Evolutionary conservation across 176 grass and related monocot genomes (phyloP).

Genomic region (Luzula sylvatica): DNA sequence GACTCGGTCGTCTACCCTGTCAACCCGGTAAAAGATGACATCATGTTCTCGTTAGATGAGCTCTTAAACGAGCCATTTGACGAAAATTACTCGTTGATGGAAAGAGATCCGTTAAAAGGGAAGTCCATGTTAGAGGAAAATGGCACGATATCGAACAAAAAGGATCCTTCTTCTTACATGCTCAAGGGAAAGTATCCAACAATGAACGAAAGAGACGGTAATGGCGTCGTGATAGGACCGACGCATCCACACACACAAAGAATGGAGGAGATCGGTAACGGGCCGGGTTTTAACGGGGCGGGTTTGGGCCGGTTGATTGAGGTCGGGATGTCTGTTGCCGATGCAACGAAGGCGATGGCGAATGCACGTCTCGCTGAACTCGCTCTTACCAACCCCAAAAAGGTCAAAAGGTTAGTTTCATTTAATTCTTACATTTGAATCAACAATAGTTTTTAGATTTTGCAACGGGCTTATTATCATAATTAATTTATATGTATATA

Average conservation of each 20-base stretch:
- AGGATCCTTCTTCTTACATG: too few relatives aligned
- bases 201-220: background rate
- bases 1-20: background rate
- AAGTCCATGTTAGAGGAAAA: background rate
- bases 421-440: too few relatives aligned
- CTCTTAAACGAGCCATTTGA: too few relatives aligned
- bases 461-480: too few relatives aligned
- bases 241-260: constrained; percentile 71
- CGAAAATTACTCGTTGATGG: too few relatives aligned
- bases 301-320: constrained; percentile 1
- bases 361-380: constrained; percentile 68
- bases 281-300: constrained; percentile 10
- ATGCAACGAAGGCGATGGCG: constrained; percentile 54
- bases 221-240: background rate
- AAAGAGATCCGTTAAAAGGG: background rate
- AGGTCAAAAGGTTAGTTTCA: constrained; percentile 53
- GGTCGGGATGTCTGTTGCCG: constrained; percentile 29
- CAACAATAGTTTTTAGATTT: too few relatives aligned
- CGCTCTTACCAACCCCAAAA: constrained; percentile 61
- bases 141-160: background rate
- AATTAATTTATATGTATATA: too few relatives aligned
- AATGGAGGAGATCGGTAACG: constrained; percentile 30
- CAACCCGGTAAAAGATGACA: background rate
- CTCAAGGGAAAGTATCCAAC: background rate
- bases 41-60: background rate